Evolutionary conservation across 768 basidiomycete genomes (phyloP).

Genomic region (Rhodotorula kratochvilovae): DNA sequence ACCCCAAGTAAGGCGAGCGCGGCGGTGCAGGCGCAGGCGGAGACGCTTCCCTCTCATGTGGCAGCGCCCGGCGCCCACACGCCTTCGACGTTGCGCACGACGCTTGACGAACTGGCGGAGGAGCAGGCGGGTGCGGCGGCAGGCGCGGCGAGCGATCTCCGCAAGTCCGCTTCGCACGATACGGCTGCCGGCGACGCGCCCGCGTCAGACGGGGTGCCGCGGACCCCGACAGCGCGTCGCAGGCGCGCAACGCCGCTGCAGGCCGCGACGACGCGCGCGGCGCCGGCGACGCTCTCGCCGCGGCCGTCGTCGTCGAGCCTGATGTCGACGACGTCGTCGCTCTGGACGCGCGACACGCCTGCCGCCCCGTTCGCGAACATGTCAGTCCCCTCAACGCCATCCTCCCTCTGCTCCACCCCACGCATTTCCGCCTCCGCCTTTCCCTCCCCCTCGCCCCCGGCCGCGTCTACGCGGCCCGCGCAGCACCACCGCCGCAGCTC

Average conservation of each 20-base stretch:
- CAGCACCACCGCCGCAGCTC: conserved; percentile 3
- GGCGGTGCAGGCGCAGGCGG: background rate
- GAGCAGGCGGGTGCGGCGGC: background rate
- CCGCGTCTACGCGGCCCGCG: background rate
- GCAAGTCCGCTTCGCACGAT: background rate
- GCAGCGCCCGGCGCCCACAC: too few species aligned
- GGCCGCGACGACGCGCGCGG: too few species aligned
- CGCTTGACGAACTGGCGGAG: background rate
- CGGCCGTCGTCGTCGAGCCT: background rate
- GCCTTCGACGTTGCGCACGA: background rate
- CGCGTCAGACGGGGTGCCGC: too few species aligned
- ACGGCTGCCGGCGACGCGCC: too few species aligned
- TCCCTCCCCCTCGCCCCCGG: background rate
- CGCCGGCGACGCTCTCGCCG: background rate
- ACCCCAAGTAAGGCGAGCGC: too few species aligned
- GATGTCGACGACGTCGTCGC: background rate
- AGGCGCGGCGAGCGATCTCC: too few species aligned
- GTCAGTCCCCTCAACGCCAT: too few species aligned
- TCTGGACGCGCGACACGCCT: too few species aligned
- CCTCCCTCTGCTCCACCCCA: too few species aligned
- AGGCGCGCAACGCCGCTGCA: background rate
- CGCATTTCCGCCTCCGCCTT: background rate
- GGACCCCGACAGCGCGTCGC: too few species aligned
- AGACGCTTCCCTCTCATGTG: background rate
- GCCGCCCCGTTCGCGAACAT: too few species aligned